Evolutionary conservation across 257 asterid genomes (phyloP), one percentile per base, ranked within the genome.

Genomic region (Nemophila menziesii): DNA sequence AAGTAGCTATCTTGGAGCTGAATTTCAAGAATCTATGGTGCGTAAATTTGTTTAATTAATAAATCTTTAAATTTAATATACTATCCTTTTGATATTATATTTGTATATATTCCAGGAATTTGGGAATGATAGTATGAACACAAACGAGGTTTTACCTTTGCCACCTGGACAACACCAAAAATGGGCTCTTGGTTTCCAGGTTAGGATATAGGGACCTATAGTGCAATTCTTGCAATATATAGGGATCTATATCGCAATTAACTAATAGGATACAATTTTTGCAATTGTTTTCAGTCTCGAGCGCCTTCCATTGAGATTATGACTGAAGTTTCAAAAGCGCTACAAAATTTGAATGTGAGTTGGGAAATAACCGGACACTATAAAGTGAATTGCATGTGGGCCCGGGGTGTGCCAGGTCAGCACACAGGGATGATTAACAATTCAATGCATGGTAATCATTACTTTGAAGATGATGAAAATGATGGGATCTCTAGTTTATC

Each of bases 101-200:
- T n/a, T n/a, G n/a, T n/a, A n/a, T n/a, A n/a, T n/a, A n/a, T 47
- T 46, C 11, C 59, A 81, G 94, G 92, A 75, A 60, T 46, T 55
- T 48, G 77, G 72, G 38, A 46, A 52, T 62, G 67, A 52, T 51
- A 67, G 42, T 41, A 56, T 61, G 56, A 70, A 46, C 58, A 67
- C 73, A 58, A 74, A 60, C 55, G 94, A 82, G 33, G 22, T 61
- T 42, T 50, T 56, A 45, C 43, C 74, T 39, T 65, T 85, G 34
- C 65, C 86, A 42, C 71, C 51, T 54, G 89, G 75, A 41, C 79
- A 72, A 56, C 73, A n/a, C n/a, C n/a, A 72, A 61, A 82, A 82
- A 73, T 87, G 97, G 97, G 92, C 95, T 44, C 97, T 82, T 54
- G 97, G 97, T 38, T 89, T 87, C 44, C 97, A 87, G 95, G 97